Evolutionary conservation across 1,139 yeast species (phyloP).

Genomic region (Hemisphaericaspora xylanilytica): DNA sequence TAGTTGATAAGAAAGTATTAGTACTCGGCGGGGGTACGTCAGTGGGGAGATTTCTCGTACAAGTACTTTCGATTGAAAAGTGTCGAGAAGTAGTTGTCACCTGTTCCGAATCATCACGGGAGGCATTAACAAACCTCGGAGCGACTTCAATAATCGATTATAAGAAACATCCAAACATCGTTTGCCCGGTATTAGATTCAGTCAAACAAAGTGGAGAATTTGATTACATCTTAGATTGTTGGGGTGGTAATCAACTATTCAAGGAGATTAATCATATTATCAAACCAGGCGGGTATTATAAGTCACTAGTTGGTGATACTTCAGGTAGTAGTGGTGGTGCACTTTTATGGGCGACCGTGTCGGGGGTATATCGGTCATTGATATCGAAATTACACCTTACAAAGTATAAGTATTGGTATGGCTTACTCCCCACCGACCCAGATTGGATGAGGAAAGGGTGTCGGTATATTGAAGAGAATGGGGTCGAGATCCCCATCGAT

Average conservation of each 20-base stretch:
- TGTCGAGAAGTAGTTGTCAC: constrained; percentile 47
- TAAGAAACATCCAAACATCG: constrained; percentile 20
- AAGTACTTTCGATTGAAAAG: constrained; percentile 50
- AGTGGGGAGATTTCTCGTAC: constrained; percentile 64
- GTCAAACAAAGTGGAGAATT: constrained; percentile 19
- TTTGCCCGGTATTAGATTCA: constrained; percentile 22
- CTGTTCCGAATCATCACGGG: constrained; percentile 33
- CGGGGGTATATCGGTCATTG: neutral
- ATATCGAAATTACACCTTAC: constrained; percentile 13
- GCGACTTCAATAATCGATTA: constrained; percentile 55
- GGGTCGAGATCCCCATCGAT: constrained; percentile 50
- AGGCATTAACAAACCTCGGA: constrained; percentile 45
- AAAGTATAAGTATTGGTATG: constrained; percentile 14
- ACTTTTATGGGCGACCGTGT: neutral
- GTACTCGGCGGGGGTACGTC: constrained; percentile 74
- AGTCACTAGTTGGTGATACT: neutral
- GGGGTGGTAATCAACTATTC: constrained; percentile 20
- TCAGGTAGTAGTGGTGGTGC: neutral
- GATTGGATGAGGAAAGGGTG: constrained; percentile 15
- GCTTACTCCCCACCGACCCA: constrained; percentile 6
- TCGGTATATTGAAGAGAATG: constrained; percentile 39
- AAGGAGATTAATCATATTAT: neutral
- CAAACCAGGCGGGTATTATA: neutral
- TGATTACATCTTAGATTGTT: constrained; percentile 35
- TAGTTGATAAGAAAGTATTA: constrained; percentile 35